A percentile compares a stretch with the other conserved stretches of the same genome.
Conservation (phyloP, 1,139 yeast species). For the Sugiyamaella xylanicola region DNA sequence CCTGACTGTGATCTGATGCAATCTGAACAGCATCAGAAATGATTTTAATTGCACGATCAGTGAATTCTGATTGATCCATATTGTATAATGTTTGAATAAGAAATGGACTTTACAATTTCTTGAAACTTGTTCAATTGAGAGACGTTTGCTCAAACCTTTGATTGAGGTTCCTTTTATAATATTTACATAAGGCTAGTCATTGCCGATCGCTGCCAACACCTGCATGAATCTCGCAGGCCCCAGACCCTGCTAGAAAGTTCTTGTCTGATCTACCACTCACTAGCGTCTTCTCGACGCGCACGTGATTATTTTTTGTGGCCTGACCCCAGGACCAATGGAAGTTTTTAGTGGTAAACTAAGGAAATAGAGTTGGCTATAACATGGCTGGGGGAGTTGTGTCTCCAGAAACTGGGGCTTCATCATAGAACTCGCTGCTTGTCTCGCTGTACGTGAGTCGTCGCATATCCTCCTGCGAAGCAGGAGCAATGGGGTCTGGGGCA, state of each 20-base stretch:
- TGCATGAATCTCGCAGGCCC: not conserved
- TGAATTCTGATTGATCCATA: slow-evolving; percentile 45
- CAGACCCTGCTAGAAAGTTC: not conserved
- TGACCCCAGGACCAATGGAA: no score
- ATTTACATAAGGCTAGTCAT: not conserved
- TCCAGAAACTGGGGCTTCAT: no score
- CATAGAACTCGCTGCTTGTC: no score
- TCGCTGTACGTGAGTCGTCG: no score
- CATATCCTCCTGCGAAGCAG: no score
- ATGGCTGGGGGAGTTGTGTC: no score
- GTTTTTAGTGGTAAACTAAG: no score
- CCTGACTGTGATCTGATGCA: slow-evolving; percentile 81
- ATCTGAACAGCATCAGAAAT: slow-evolving; percentile 77
- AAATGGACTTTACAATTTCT: not conserved
- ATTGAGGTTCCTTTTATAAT: not conserved
- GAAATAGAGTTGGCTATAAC: no score
- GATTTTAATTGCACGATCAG: slow-evolving; percentile 88
- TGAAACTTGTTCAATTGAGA: not conserved
- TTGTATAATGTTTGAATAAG: not conserved
- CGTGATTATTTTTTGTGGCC: no score
- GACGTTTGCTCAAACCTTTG: not conserved
- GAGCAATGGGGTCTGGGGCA: no score
- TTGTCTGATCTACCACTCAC: not conserved
- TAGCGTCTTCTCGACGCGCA: not conserved
- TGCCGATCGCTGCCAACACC: not conserved